Evolutionary conservation across 2,329 filamentous ascomycete species (phyloP), one percentile per base, ranked within the genome.

Genomic region (Clarireedia paspali): DNA sequence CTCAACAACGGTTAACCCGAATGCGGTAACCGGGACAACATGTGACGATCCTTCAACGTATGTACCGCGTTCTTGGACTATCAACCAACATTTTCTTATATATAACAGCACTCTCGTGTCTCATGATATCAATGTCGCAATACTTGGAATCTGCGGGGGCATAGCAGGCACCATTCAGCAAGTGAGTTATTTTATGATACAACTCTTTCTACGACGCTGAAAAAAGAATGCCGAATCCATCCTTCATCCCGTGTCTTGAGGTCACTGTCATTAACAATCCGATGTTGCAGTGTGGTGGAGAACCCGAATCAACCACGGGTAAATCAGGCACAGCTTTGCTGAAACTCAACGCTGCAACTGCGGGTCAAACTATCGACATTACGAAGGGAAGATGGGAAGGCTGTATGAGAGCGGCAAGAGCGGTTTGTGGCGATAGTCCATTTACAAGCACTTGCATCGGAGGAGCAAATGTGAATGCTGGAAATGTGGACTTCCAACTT

Each of bases 301-400:
- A 67, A 10, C 76, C 75, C 1, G 56, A 68, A n/a, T 69, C 67
- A 15, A 81, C 77, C 4, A 68, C 66, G 0, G 78, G 78, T 42
- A 63, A 70, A 47, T 74, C 71, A 6, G 77, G 77, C 9, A 77
- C 72, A 9, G 77, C 76, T 6, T 66, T 72, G 57, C 81, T 82
- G 67, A 70, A 66, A 3, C 70, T 82, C 15, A 71, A 68, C 26
- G 71, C 75, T 1, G 69, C 71, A 15, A 68, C 68, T 2, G 55
- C 63, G 1, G 77, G 75, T 9, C 72, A 74, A 23, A 77, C 73
- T 15, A 80, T 82, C 66, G 77, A 75, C 68, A 72, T 82, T 58
- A 73, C 72, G 47, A 81, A 80, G 69, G 72, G 72, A 20, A 69
- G 73, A 24, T 80, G 79, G 78, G 75, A 81, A 67, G 70, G 73